Evolutionary conservation across 495 filamentous ascomycete genomes (phyloP), one percentile per base, ranked within the genome.

Genomic region (Daldinia concentrica): DNA sequence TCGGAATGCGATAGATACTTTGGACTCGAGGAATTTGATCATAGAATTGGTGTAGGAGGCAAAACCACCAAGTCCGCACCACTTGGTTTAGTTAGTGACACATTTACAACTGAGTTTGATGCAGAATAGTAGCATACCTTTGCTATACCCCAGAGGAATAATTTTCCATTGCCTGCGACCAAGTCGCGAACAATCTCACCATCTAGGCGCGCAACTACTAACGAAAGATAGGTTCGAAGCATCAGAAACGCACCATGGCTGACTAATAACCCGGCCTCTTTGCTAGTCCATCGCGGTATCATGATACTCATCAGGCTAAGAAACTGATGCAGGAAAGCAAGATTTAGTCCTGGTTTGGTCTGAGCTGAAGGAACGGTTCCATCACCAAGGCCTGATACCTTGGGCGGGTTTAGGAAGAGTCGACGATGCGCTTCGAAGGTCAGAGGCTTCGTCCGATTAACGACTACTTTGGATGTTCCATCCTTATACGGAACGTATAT

Each of bases 311-410:
- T 85, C 51, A 99, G 83, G 74, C 94, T 97, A 51, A 97, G 85
- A 73, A 98, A 97, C 80, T 99, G 96, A 77, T 99, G 95, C 24
- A 99, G 81, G 77, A 99, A 99, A n/a, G 96, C 96, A 51, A 98
- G 85, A 77, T 99, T 99, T 57, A 99, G 82, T 4, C 96, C 96
- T 1, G 96, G 94, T 77, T 97, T 98, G 2, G 93, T 92, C 71
- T 95, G 90, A 6, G 92, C 86, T 6, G 96, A 92, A 4, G 95
- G 95, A 12, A 95, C 92, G n/a, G 87, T 84, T 6, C 89, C 89
- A 76, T 94, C 91, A n/a, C 85, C 86, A 30, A 91, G 83, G 5
- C 91, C 89, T 17, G 92, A 90, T 17, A 91, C 90, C 58, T 91
- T 84, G 19, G 94, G 93, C 0, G 95, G 94, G 72, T 96, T 94